phyloP scores from a whole-genome alignment of 2,329 filamentous ascomycete species.

The Penicillium sp. region DNA sequence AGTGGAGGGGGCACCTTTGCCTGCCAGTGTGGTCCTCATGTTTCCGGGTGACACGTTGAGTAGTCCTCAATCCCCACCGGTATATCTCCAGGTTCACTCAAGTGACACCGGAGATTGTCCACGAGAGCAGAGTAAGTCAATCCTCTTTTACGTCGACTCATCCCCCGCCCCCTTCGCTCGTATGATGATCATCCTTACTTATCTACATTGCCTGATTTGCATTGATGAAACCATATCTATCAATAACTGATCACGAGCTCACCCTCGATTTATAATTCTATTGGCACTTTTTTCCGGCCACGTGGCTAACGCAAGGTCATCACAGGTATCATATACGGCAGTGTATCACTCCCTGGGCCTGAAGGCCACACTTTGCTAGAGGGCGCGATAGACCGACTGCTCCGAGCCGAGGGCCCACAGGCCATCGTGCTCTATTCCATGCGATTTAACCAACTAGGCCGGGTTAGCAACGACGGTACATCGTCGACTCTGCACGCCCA shows the following conservation, averaged over 20 bases:
- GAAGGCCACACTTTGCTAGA: slow-evolving; percentile 40
- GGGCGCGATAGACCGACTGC: slow-evolving; percentile 37
- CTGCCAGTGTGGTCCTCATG: slow-evolving; percentile 58
- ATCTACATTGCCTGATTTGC: slow-evolving; percentile 99
- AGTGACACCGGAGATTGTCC: slow-evolving; percentile 93
- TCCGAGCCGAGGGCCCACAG: slow-evolving; percentile 33
- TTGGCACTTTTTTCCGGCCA: slow-evolving; percentile 18
- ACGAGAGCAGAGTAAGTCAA: slow-evolving; percentile 74
- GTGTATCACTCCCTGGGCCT: slow-evolving; percentile 36
- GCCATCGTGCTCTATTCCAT: slow-evolving; percentile 50
- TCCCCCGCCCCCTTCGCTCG: slow-evolving; percentile 36
- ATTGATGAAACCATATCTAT: slow-evolving; percentile 84
- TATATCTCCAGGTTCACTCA: slow-evolving; percentile 68
- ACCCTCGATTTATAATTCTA: slow-evolving; percentile 11
- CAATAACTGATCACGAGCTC: slow-evolving; percentile 66
- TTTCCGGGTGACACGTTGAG: slow-evolving; percentile 33
- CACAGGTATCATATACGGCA: slow-evolving; percentile 57
- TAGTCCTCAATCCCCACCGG: slow-evolving; percentile 40
- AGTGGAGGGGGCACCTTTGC: slow-evolving; percentile 68
- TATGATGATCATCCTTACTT: slow-evolving; percentile 84
- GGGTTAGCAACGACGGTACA: slow-evolving; percentile 13
- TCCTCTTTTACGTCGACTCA: slow-evolving; percentile 7
- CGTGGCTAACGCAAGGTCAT: slow-evolving; percentile 32
- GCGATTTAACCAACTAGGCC: slow-evolving; percentile 48
- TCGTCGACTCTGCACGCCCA: slow-evolving; percentile 16